Base-by-base conservation (phyloP, 2,329 filamentous ascomycete genomes). In the Botrytis byssoidea region DNA sequence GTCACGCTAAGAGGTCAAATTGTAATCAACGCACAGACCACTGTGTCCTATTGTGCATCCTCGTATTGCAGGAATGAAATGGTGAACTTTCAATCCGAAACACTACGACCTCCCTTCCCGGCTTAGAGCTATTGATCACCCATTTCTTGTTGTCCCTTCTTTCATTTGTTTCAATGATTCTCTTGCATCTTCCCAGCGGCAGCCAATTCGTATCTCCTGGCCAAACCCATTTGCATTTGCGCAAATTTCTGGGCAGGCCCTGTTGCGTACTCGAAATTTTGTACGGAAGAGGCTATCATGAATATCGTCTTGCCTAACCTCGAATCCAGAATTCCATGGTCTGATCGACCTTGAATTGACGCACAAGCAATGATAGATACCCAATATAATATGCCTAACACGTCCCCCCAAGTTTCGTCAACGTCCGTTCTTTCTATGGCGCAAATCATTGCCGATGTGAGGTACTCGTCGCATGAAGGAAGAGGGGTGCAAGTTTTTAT, bases 381-480 rank as follows among this genome's bases (percentile, higher is more conserved):
- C 59, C 66, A 73, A 32, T 44, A 71, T 20, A 71, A 68, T 12
- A 65, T 55, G 16, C 72, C 67, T 22, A 71, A 32, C 44, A 71
- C 48, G 44, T 73, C 51, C 35, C 46, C 72, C 66, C 72, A 73
- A 18, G 14, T 60, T 18, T 73, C 40, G 22, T 57, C 44, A 16
- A 70, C 3, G 37, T 73, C 57, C 22, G 66, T 73, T 9, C 40
- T 37, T 22, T 40, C 35, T 6, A 74, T 29, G 18, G 67, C 40
- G 4, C 29, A 37, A 37, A 40, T 29, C 32, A 74, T 42, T 40
- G 55, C 25, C 16, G 8, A 42, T 29, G 25, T 46, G 29, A 71
- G 67, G 25, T 29, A 22, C 22, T 32, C 29, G 4, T 25, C 22
- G 29, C 44, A 42, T 25, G 32, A 46, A 44, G 37, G 25, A 8